Conservation (phyloP, 106 monocot genomes). For the Dendrobium nobile region DNA sequence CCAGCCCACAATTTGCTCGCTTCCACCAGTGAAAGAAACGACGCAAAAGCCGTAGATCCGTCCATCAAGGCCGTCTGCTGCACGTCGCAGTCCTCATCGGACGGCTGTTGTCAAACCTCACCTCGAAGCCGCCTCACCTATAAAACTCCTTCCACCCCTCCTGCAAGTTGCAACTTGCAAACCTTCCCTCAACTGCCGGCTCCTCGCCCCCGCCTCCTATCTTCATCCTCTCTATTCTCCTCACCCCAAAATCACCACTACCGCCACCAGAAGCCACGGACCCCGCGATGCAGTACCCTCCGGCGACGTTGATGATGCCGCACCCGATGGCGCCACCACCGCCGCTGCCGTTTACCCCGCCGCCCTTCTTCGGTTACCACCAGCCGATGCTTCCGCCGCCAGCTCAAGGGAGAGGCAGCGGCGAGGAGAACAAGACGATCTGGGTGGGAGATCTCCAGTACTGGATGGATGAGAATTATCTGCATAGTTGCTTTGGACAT, state of each 20-base stretch:
- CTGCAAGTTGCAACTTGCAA: not conserved
- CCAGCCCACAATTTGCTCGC: too few relatives aligned
- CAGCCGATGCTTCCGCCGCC: conserved; percentile 7
- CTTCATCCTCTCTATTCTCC: not conserved
- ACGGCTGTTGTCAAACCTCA: conserved; percentile 6
- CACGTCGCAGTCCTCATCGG: not conserved
- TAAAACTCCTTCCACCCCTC: not conserved
- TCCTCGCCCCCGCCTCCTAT: not conserved
- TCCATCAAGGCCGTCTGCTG: not conserved
- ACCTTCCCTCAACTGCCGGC: not conserved
- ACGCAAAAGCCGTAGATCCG: conserved; percentile 4
- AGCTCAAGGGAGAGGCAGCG: conserved; percentile 15
- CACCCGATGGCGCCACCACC: conserved; percentile 31
- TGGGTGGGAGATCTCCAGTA: conserved; percentile 73
- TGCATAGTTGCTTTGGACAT: conserved; percentile 54
- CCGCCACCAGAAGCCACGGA: not conserved
- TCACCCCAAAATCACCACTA: not conserved
- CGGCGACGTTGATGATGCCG: conserved; percentile 20
- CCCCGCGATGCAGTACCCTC: conserved; percentile 33
- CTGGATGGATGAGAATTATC: conserved; percentile 84
- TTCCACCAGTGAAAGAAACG: not conserved
- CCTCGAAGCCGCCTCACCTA: conserved; percentile 1
- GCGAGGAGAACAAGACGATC: conserved; percentile 68
- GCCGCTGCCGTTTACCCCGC: conserved; percentile 6
- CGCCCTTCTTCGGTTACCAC: conserved; percentile 8